Conservation (phyloP, 495 filamentous ascomycete species). For the Thermothielavioides terrestris region DNA sequence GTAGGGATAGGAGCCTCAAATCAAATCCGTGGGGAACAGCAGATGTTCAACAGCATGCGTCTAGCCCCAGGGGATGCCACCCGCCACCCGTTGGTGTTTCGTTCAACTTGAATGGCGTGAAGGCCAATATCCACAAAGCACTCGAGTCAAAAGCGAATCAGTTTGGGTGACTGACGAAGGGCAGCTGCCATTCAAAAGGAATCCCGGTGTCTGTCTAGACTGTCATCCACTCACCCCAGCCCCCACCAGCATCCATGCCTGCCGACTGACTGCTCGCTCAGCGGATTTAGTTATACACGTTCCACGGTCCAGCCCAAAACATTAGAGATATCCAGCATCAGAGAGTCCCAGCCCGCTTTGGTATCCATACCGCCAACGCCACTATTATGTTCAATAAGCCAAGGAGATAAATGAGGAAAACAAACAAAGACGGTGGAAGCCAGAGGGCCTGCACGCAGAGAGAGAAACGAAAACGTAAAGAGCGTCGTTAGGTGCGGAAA, state of each 20-base stretch:
- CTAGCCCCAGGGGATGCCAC: no score
- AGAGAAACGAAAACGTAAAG: conserved; percentile 22
- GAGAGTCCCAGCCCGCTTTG: conserved; percentile 1
- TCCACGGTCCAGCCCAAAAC: not conserved
- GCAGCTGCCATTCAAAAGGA: not conserved
- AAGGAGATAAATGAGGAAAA: not conserved
- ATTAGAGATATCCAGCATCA: not conserved
- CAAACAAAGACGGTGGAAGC: no score
- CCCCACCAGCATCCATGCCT: not conserved
- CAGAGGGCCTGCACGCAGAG: not conserved
- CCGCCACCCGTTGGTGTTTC: no score
- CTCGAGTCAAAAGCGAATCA: not conserved
- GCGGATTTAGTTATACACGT: not conserved
- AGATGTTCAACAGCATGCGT: no score
- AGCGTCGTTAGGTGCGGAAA: conserved; percentile 1
- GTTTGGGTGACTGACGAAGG: not conserved
- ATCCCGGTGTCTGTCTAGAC: not conserved
- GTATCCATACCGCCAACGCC: conserved; percentile 7
- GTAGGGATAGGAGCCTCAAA: no score
- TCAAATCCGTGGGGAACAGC: no score
- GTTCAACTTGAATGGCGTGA: no score
- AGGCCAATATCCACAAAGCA: no score
- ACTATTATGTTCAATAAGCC: not conserved
- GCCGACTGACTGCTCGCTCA: no score
- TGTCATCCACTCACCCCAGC: not conserved